These are phyloP conservation scores for Plectranthus barbatus DNA, from an alignment of 257 asterid species.

Conservation along the genomic window DNA sequence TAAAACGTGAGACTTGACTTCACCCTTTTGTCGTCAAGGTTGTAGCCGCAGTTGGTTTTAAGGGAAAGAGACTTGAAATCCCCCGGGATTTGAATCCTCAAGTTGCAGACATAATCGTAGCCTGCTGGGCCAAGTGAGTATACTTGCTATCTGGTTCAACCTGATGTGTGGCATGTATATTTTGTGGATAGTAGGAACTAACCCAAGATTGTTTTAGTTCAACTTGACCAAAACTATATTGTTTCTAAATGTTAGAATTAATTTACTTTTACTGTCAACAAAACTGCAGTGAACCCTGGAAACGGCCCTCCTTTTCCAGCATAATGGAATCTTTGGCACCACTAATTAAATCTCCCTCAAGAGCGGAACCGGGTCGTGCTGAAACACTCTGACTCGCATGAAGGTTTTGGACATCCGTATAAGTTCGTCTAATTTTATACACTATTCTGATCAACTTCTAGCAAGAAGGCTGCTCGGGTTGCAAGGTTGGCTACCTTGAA, in stretches of 20 bases:
- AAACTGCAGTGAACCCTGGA: conserved; percentile 84
- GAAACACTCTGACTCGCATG: conserved; percentile 34
- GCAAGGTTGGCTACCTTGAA: conserved; percentile 25
- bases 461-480: conserved; percentile 12
- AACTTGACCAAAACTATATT: not conserved
- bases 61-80: conserved; percentile 69
- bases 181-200: not conserved
- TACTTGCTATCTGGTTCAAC: conserved; percentile 6
- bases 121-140: conserved; percentile 87
- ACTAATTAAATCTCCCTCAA: conserved; percentile 38
- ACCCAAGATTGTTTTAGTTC: not conserved
- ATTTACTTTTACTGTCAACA: not conserved
- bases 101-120: conserved; percentile 60
- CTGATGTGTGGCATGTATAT: not conserved
- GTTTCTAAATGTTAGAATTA: not conserved
- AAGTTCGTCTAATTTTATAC: conserved; percentile 6
- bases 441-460: conserved; percentile 14
- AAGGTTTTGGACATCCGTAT: conserved; percentile 7
- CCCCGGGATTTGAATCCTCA: conserved; percentile 70
- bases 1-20: conserved; percentile 1
- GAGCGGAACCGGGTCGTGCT: conserved; percentile 36
- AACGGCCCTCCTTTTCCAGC: conserved; percentile 76
- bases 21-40: conserved; percentile 41
- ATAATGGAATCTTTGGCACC: conserved; percentile 75
- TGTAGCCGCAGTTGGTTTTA: conserved; percentile 86